Evolutionary conservation across 2,329 filamentous ascomycete genomes (phyloP), one percentile per base, ranked within the genome.

Genomic region (Cladobotryum protrusum): DNA sequence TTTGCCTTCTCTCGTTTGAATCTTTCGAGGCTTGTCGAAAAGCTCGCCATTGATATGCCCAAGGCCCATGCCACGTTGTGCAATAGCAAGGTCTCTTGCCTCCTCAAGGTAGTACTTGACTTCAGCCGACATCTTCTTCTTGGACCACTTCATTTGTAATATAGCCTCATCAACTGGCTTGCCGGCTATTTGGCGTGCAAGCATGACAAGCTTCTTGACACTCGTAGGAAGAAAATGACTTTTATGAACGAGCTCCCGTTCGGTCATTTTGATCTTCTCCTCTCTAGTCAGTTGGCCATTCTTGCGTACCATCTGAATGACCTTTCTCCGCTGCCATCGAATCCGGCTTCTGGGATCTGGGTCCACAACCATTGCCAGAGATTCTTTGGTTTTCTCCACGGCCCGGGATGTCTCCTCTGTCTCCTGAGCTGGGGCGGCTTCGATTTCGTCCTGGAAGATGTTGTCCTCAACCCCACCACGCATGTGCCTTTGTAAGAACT

Each of bases 111-210:
- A 87, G 63, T 82, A 84, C 58, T 80, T 74, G 24, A 97, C 82
- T 62, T 96, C 89, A 57, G 81, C 75, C 6, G 92, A 88, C 56
- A 86, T 87, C 73, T 90, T 92, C 81, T 99, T 99, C 75, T 89
- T 89, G 67, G 86, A 92, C 73, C 92, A 97, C 49, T 85, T 82
- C 89, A 99, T 96, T 76, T 99, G 93, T 48, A 87, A 72, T 57
- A 97, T 88, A 13, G 93, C 93, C 34, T 99, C 91, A 51, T 95
- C 89, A 54, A 99, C 76, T n/a, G 85, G 85, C 79, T 96, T 97
- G 57, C 93, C 93, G 2, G 83, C 79, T 63, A 99, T 93, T 72
- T 97, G 93, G 49, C 86, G 82, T 19, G 92, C 85, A 45, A 99
- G 73, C 60, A 87, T 85, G 47, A 86, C 84, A 49, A 99, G 77